Percentiles rank a stretch among this genome's conserved stretches.
Conservation (phyloP, 164 flowering plant species). For the Echeveria elegans region DNA sequence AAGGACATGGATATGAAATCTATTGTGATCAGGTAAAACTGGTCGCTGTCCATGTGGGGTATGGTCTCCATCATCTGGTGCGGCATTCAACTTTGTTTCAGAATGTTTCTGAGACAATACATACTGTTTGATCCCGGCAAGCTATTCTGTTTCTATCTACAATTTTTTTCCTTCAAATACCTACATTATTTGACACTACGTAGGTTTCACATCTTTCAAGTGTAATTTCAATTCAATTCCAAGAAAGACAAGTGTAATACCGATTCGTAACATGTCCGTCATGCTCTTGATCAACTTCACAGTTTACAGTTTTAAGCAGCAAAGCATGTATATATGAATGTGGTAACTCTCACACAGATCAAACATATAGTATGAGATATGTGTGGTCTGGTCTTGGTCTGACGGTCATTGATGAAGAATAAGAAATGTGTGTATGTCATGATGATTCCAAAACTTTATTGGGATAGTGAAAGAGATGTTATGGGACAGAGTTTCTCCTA, state of each 20-base stretch:
- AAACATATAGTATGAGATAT: not conserved
- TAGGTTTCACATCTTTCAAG: not conserved
- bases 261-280: too few relatives aligned
- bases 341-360: too few relatives aligned
- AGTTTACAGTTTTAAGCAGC: too few relatives aligned
- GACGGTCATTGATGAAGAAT: not conserved
- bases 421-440: slow-evolving; percentile 3
- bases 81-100: not conserved
- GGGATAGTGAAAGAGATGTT: slow-evolving; percentile 3
- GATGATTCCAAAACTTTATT: not conserved
- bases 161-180: too few relatives aligned
- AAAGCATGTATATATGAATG: too few relatives aligned
- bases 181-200: too few relatives aligned
- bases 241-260: too few relatives aligned
- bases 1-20: slow-evolving; percentile 1
- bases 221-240: too few relatives aligned
- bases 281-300: too few relatives aligned
- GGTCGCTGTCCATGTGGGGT: slow-evolving; percentile 1
- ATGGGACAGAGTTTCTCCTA: slow-evolving; percentile 6
- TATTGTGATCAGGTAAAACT: slow-evolving; percentile 1
- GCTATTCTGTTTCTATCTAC: not conserved
- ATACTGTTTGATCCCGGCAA: not conserved
- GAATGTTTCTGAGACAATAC: slow-evolving; percentile 1
- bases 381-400: not conserved
- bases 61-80: not conserved